Conservation (phyloP, 2,329 filamentous ascomycete genomes). For the Aspergillus neotritici region DNA sequence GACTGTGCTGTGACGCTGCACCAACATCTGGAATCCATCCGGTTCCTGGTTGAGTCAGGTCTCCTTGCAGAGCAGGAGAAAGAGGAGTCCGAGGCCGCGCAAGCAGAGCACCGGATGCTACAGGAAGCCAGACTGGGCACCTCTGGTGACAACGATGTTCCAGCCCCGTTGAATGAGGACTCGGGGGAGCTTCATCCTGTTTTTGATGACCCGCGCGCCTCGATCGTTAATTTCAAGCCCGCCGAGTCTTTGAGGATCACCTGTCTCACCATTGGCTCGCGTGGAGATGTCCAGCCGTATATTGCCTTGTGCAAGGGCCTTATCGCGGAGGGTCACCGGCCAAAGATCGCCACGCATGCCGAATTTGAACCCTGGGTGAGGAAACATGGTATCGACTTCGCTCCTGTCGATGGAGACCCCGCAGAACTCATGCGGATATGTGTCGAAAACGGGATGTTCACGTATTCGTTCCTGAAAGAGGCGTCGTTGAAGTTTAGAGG, state of each 20-base stretch:
- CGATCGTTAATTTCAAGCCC: conserved; percentile 87
- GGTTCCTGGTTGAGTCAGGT: conserved; percentile 65
- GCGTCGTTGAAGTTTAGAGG: conserved; percentile 81
- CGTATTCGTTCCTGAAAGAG: conserved; percentile 80
- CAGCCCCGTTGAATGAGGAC: conserved; percentile 23
- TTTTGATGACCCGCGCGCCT: conserved; percentile 84
- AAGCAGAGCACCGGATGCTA: conserved; percentile 73
- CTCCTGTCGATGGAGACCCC: conserved; percentile 81
- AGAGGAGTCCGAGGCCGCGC: conserved; percentile 66
- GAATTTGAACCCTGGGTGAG: conserved; percentile 89
- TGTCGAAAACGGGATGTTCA: conserved; percentile 96
- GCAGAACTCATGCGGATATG: conserved; percentile 93
- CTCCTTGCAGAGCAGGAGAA: conserved; percentile 62
- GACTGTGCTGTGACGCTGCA: conserved; percentile 81
- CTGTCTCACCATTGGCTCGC: conserved; percentile 90
- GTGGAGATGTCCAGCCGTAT: conserved; percentile 95
- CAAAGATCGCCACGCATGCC: conserved; percentile 82
- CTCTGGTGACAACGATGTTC: conserved; percentile 28
- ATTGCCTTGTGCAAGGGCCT: conserved; percentile 92
- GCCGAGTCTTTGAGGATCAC: conserved; percentile 73
- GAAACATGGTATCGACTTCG: conserved; percentile 90
- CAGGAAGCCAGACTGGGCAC: conserved; percentile 61
- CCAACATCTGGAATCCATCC: conserved; percentile 66
- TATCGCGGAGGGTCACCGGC: conserved; percentile 76
- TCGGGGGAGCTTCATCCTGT: conserved; percentile 58